Evolutionary conservation across 306 rosid species (phyloP).

Genomic region (Cercis canadensis): DNA sequence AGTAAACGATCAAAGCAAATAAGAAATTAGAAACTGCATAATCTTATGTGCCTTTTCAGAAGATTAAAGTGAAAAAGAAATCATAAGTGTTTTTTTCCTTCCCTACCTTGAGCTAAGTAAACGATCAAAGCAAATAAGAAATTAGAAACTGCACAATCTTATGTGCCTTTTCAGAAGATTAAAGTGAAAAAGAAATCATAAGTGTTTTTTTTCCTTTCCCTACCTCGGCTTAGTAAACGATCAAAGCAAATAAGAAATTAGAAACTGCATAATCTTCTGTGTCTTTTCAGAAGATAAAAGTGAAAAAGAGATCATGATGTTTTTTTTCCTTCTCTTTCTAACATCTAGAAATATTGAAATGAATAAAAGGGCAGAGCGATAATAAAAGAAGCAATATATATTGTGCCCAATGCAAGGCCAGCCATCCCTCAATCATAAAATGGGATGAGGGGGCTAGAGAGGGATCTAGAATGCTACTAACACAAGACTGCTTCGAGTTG

Average conservation of each 20-base stretch:
- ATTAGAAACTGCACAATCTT: neutral
- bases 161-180: neutral
- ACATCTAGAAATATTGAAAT: constrained; percentile 26
- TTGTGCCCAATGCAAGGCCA: constrained; percentile 44
- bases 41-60: neutral
- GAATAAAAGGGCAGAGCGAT: neutral
- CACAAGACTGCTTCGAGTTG: constrained; percentile 31
- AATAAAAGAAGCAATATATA: constrained; percentile 36
- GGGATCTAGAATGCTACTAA: constrained; percentile 46
- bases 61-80: constrained; percentile 29
- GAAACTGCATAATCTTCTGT: neutral
- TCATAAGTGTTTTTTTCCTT: constrained; percentile 32
- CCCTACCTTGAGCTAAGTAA: neutral
- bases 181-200: constrained; percentile 30
- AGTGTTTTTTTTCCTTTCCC: constrained; percentile 32
- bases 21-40: neutral
- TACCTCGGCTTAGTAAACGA: neutral
- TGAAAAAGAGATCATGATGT: constrained; percentile 34
- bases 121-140: neutral
- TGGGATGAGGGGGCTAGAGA: constrained; percentile 49
- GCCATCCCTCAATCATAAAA: constrained; percentile 46
- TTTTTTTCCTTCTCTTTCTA: constrained; percentile 31
- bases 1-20: neutral
- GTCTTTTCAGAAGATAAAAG: constrained; percentile 4
- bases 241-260: neutral